phyloP scores from a whole-genome alignment of 139 green algal genomes.

The Closterium sp. region DNA sequence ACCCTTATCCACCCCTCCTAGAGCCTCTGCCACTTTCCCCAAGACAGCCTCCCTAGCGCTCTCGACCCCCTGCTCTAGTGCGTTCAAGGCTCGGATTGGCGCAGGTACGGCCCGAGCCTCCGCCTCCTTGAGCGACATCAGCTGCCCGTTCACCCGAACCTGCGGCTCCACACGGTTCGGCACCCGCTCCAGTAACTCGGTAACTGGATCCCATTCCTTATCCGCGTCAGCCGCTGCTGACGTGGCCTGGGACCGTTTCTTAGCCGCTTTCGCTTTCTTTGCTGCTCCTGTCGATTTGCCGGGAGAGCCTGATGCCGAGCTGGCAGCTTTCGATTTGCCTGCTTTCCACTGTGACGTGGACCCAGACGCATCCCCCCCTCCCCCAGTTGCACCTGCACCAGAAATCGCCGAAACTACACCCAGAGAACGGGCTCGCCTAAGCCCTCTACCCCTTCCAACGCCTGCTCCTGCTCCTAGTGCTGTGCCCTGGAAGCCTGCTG shows the following conservation, averaged over 20 bases:
- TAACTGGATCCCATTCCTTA: slow-evolving; percentile 1
- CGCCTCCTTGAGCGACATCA: slow-evolving; percentile 1
- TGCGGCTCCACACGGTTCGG: slow-evolving; percentile 2
- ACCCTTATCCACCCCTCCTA: neutral
- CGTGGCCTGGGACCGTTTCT: neutral
- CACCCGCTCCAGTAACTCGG: neutral
- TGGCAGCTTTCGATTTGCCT: neutral
- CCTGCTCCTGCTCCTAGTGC: neutral
- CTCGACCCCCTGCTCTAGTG: neutral
- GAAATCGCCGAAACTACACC: neutral
- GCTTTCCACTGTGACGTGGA: neutral
- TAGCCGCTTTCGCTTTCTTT: neutral
- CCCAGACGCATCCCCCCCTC: neutral
- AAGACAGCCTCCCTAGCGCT: neutral
- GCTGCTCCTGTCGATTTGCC: neutral
- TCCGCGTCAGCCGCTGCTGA: neutral
- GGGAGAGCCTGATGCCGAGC: neutral
- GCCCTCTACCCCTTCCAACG: neutral
- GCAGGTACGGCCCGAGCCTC: neutral
- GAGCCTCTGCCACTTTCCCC: neutral
- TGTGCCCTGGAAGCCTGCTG: neutral
- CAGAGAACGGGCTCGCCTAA: neutral
- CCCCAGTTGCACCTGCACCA: neutral
- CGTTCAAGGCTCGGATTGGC: neutral
- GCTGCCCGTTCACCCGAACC: slow-evolving; percentile 6